These are phyloP conservation scores for Allantophomopsis cytisporea DNA, from an alignment of 2,329 filamentous ascomycete genomes.

Conservation along the genomic window DNA sequence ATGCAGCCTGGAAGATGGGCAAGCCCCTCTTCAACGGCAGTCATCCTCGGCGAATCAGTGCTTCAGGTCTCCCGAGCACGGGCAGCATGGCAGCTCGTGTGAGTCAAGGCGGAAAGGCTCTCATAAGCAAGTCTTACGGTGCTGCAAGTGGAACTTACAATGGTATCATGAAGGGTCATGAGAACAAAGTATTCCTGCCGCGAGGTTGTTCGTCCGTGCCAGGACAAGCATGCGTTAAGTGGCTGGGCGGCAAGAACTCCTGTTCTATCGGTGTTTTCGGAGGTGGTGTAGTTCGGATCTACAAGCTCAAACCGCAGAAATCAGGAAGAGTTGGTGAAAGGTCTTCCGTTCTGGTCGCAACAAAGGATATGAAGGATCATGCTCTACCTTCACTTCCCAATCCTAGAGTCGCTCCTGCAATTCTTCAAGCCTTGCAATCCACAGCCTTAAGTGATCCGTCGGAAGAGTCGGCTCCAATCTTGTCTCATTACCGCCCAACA, in stretches of 20 bases:
- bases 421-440: slow-evolving; percentile 40
- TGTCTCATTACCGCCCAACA: slow-evolving; percentile 9
- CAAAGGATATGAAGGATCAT: slow-evolving; percentile 46
- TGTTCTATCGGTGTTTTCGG: slow-evolving; percentile 52
- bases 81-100: slow-evolving; percentile 28
- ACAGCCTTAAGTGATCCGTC: slow-evolving; percentile 16
- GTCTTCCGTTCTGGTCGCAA: too few species aligned
- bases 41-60: slow-evolving; percentile 17
- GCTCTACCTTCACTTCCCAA: slow-evolving; percentile 51
- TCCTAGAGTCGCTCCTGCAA: slow-evolving; percentile 38
- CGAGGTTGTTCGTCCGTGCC: slow-evolving; percentile 30
- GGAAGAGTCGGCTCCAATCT: slow-evolving; percentile 19
- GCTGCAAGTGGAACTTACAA: slow-evolving; percentile 56
- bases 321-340: slow-evolving; percentile 25
- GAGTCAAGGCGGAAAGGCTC: slow-evolving; percentile 58
- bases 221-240: slow-evolving; percentile 45
- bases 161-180: slow-evolving; percentile 59
- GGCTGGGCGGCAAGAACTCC: slow-evolving; percentile 48
- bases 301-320: slow-evolving; percentile 27
- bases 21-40: slow-evolving; percentile 14
- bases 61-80: slow-evolving; percentile 11
- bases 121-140: slow-evolving; percentile 62
- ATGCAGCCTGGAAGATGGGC: slow-evolving; percentile 17
- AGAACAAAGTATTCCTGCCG: slow-evolving; percentile 62
- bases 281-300: slow-evolving; percentile 52